Base-by-base conservation (phyloP, 768 basidiomycete genomes). In the Paxillus ammoniavirescens region DNA sequence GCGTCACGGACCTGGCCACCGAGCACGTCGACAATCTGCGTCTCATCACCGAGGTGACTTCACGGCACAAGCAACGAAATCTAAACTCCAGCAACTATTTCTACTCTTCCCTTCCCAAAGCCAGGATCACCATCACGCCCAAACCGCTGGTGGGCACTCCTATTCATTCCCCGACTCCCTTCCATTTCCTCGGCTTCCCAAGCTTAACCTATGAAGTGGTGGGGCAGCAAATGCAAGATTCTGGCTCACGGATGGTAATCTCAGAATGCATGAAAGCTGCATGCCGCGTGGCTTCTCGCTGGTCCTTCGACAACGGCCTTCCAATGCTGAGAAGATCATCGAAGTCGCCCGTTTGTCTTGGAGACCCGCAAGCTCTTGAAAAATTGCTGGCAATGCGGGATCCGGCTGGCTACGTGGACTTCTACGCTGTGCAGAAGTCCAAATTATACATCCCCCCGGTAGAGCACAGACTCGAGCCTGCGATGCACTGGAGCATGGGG, bases 261-360 rank as follows among this genome's bases (percentile, higher is more conserved):
- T 75, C 85, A 0, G 93, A 97, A 68, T 75, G 79, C 61, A 94
- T 94, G 87, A 89, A 93, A 63, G 63, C 86, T 15, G 93, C 91
- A 0, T 86, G 83, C 45, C 82, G 86, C 2, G 75, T 86, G 0
- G 86, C 89, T 1, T 95, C 93, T 26, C 75, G 73, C 38, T 93
- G 91, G 72, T 82, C 81, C 52, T 56, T 65, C 17, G 86, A 89
- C 9, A 77, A 74, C 14, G 72, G 73, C 4, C 55, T 96, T 31
- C 85, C 87, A 3, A 75, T 83, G 41, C 64, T 91, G 6, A 88
- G 87, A 46, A 82, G 93, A 17, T 61, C 70, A 3, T 63, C 75
- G 21, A 65, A 70, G 42, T 62, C 75, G 36, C 62, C 72, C 0
- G 40, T 70, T 8, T 60, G 70, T 12, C 52, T 59, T 4, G 66